Conservation (phyloP, 495 filamentous ascomycete species). For the Podospora pseudopauciseta region DNA sequence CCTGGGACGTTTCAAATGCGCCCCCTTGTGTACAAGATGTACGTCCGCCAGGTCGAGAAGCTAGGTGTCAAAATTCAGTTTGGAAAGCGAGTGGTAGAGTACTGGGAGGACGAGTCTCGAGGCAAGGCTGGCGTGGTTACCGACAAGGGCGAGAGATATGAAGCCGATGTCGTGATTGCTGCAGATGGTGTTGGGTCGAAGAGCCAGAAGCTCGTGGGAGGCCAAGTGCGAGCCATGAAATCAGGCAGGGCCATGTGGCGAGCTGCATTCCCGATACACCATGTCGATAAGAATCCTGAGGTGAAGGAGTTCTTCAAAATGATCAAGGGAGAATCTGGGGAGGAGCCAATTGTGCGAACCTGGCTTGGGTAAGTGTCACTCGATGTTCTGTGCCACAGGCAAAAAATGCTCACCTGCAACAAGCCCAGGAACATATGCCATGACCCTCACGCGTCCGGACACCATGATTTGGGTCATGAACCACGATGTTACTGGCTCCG, state of each 20-base stretch:
- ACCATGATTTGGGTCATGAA: slow-evolving; percentile 56
- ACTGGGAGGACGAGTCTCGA: slow-evolving; percentile 45
- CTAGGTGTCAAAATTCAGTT: slow-evolving; percentile 52
- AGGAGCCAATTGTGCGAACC: slow-evolving; percentile 40
- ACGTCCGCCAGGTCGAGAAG: slow-evolving; percentile 48
- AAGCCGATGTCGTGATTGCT: slow-evolving; percentile 56
- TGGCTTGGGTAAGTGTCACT: slow-evolving; percentile 38
- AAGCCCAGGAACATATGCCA: slow-evolving; percentile 49
- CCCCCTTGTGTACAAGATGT: slow-evolving; percentile 55
- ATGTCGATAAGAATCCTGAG: slow-evolving; percentile 41
- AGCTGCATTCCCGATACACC: slow-evolving; percentile 40
- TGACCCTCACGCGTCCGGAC: slow-evolving; percentile 47
- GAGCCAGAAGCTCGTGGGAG: slow-evolving; percentile 48
- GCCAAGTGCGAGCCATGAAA: slow-evolving; percentile 46
- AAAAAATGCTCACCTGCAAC: neutral
- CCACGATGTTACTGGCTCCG: slow-evolving; percentile 50
- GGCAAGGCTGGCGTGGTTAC: slow-evolving; percentile 45
- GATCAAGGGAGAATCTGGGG: slow-evolving; percentile 35
- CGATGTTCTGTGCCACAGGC: neutral
- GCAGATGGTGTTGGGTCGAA: slow-evolving; percentile 57
- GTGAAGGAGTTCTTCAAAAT: slow-evolving; percentile 44
- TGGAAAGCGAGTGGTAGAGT: slow-evolving; percentile 48
- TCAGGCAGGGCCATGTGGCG: slow-evolving; percentile 53
- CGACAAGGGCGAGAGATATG: slow-evolving; percentile 46
- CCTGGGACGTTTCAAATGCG: slow-evolving; percentile 46